Evolutionary conservation across 2,329 filamentous ascomycete species (phyloP).

Genomic region (Septoria linicola): DNA sequence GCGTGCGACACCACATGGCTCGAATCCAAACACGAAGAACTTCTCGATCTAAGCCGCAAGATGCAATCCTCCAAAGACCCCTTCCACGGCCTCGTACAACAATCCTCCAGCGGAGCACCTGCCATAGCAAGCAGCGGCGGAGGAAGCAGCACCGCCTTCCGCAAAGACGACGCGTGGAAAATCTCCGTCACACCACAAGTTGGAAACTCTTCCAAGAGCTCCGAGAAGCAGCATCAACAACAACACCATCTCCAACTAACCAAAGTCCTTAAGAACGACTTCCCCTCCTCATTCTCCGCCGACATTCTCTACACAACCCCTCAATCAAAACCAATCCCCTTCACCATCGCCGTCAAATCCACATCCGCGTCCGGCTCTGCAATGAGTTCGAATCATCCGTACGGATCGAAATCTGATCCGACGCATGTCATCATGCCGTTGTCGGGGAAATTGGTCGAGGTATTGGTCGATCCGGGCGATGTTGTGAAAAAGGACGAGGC

Average conservation of each 20-base stretch:
- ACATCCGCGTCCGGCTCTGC: constrained; percentile 46
- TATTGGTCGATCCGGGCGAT: constrained; percentile 56
- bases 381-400: constrained; percentile 43
- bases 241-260: constrained; percentile 56
- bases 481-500: constrained; percentile 52
- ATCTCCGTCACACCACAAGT: constrained; percentile 23
- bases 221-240: constrained; percentile 15
- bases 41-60: constrained; percentile 36
- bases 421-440: constrained; percentile 58
- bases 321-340: constrained; percentile 39
- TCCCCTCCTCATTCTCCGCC: constrained; percentile 56
- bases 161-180: constrained; percentile 31
- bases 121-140: constrained; percentile 39
- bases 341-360: constrained; percentile 45
- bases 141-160: constrained; percentile 48
- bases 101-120: constrained; percentile 28
- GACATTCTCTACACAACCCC: constrained; percentile 52
- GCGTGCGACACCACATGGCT: constrained; percentile 59
- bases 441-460: constrained; percentile 59
- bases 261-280: constrained; percentile 59
- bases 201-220: background rate
- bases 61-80: constrained; percentile 22
- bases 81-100: constrained; percentile 29
- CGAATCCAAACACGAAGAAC: constrained; percentile 47
- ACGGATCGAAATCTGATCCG: constrained; percentile 51